Evolutionary conservation across 73 alveolate genomes (phyloP).

Genomic region (Symbiodinium natans): DNA sequence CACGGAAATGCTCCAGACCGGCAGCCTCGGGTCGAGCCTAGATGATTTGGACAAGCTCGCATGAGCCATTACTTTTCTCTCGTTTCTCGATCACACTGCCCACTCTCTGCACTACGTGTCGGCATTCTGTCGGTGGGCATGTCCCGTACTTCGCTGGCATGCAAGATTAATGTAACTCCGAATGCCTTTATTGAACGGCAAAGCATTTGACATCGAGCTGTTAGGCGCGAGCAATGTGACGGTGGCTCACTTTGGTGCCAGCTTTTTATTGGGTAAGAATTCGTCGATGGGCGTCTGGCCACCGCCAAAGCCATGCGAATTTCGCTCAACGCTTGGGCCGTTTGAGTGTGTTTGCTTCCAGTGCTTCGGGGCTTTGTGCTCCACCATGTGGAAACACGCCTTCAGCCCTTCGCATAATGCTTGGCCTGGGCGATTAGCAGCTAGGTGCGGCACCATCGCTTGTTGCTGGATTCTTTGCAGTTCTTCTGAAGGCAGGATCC

Average conservation of each 20-base stretch:
- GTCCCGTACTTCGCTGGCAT: no score
- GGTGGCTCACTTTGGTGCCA: constrained; percentile 1
- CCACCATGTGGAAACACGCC: not conserved
- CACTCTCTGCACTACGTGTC: no score
- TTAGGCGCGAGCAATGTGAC: no score
- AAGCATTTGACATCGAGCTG: no score
- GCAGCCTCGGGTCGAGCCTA: not conserved
- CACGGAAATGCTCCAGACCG: not conserved
- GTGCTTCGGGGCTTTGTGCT: not conserved
- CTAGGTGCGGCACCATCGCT: not conserved
- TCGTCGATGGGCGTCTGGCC: constrained; percentile 86
- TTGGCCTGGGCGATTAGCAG: not conserved
- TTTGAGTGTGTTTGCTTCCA: not conserved
- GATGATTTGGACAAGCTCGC: no score
- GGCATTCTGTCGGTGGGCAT: no score
- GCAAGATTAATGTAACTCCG: no score
- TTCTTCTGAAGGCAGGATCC: not conserved
- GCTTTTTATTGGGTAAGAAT: not conserved
- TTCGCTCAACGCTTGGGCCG: not conserved
- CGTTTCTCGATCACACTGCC: no score
- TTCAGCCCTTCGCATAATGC: constrained; percentile 48
- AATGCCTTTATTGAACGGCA: no score
- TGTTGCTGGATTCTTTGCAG: constrained; percentile 40
- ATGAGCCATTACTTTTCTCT: no score
- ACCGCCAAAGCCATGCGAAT: constrained; percentile 79